Evolutionary conservation across 1,139 yeast genomes (phyloP).

Genomic region (Yamadazyma membranifaciens): DNA sequence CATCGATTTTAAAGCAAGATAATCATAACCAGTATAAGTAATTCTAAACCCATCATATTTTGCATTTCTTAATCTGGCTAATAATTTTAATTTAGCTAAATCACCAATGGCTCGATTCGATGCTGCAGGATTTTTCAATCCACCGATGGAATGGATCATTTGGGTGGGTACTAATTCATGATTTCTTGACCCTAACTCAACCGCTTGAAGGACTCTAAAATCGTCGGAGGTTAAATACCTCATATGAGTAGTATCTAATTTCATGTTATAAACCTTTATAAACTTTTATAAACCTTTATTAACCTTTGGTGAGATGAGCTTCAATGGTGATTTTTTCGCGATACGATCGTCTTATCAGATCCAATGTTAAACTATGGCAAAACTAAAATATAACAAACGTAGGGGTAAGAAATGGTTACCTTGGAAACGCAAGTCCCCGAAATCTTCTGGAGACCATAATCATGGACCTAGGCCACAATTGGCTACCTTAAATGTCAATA

Average conservation of each 20-base stretch:
- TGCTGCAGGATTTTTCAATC: conserved; percentile 71
- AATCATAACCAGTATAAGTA: conserved; percentile 88
- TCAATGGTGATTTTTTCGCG: conserved; percentile 1
- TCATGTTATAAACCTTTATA: too few species aligned
- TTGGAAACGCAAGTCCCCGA: neutral
- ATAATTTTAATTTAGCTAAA: conserved; percentile 79
- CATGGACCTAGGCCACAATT: neutral
- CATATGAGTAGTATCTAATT: conserved; percentile 90
- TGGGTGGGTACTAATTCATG: conserved; percentile 94
- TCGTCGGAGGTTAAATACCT: conserved; percentile 88
- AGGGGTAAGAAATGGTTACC: neutral
- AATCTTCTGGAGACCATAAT: neutral
- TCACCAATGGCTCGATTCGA: conserved; percentile 80
- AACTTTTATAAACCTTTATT: neutral
- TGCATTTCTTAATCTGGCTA: conserved; percentile 78
- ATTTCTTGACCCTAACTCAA: conserved; percentile 85
- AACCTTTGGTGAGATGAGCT: conserved; percentile 5
- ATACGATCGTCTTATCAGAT: neutral
- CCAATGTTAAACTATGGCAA: neutral
- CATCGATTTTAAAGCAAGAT: conserved; percentile 82
- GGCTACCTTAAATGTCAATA: conserved; percentile 1
- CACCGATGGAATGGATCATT: conserved; percentile 77
- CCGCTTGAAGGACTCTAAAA: conserved; percentile 84
- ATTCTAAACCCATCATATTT: conserved; percentile 90
- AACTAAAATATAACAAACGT: neutral